A percentile compares a stretch with the other conserved stretches of the same genome.
Conservation (phyloP, 2,329 filamentous ascomycete genomes). For the Neocucurbitaria cava region DNA sequence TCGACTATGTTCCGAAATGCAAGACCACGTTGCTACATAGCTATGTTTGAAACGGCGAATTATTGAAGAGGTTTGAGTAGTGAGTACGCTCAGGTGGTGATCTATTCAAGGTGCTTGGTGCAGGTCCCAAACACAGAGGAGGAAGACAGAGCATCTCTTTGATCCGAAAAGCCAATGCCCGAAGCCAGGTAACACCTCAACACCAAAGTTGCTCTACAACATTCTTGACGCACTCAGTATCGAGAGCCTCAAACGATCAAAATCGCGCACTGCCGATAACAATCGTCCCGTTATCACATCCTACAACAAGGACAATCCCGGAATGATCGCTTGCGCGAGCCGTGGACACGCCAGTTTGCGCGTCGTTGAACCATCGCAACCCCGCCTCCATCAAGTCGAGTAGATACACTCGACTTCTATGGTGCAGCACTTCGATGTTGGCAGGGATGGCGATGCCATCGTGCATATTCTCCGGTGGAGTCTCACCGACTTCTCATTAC, state of each 20-base stretch:
- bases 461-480: constrained; percentile 19
- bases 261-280: background rate
- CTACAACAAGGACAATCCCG: constrained; percentile 1
- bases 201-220: background rate
- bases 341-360: constrained; percentile 6
- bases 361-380: constrained; percentile 7
- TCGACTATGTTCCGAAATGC: background rate
- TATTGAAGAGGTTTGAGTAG: no score
- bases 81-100: no score
- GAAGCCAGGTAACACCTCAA: background rate
- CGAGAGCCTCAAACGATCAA: no score
- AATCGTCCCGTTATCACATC: constrained; percentile 1
- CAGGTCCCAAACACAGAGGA: no score
- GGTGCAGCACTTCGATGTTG: no score
- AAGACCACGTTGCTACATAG: constrained; percentile 5
- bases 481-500: constrained; percentile 33
- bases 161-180: background rate
- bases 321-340: background rate
- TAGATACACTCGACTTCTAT: background rate
- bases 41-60: background rate
- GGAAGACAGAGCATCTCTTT: no score
- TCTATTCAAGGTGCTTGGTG: no score
- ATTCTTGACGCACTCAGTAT: no score
- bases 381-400: background rate
- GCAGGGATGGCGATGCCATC: constrained; percentile 3